Evolutionary conservation across 1,284 basidiomycete genomes (phyloP), one percentile per base, ranked within the genome.

Genomic region (Ustilago sp.): DNA sequence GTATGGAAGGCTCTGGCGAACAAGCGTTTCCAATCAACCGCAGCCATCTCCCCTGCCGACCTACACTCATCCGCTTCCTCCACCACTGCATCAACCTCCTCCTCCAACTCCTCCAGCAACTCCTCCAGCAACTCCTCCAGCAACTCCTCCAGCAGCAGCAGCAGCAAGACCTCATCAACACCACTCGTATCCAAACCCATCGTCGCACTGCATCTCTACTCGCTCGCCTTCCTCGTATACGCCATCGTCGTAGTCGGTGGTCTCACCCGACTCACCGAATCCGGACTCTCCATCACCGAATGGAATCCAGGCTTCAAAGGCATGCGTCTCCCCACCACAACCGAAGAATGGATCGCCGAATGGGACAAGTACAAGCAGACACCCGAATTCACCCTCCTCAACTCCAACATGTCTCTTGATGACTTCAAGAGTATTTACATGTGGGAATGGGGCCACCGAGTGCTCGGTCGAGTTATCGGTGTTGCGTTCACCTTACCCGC

Each of bases 401-500:
- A 99, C 87, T 91, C 93, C 72, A 90, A 91, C 39, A 95, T 98
- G 76, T 90, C 91, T 11, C 87, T 98, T 60, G 89, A 92, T 28
- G 93, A 98, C 83, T 99, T 99, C 89, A 99, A 99, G 87, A 90
- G 89, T 72, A 99, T 99, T 78, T 99, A 95, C 88, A 93, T 93
- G 88, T 97, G 96, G 97, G 97, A 99, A 89, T 99, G 95, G 94
- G 91, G 91, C 2, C 97, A 99, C 87, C 93, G 97, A 48, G 89
- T 98, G 59, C 91, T 98, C 56, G 97, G 97, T 17, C 92, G 97
- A 63, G 86, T 95, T 69, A 93, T 98, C 73, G 97, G 97, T 59
- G 80, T 89, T 62, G 87, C 86, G 13, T 88, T 88, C 64, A 76
- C 87, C 12, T 53, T 86, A 2, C 84, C 84, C 15, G 80, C 84